phyloP scores from a whole-genome alignment of 495 filamentous ascomycete genomes.

The Darksidea phi region DNA sequence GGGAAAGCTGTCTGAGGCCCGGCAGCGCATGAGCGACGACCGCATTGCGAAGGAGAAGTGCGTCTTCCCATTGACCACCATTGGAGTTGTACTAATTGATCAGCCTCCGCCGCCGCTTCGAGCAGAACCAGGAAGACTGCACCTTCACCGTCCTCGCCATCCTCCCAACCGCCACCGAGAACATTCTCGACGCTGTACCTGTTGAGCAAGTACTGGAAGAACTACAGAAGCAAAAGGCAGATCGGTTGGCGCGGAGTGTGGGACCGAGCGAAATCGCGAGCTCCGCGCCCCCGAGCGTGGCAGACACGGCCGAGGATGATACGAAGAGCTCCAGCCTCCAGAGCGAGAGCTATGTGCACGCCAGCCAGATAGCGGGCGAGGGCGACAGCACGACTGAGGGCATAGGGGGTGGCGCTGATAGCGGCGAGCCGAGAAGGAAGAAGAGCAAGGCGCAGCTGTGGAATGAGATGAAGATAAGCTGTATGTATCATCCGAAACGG shows the following conservation, averaged over 20 bases:
- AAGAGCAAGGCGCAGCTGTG: slow-evolving; percentile 90
- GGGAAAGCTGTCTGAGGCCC: slow-evolving; percentile 83
- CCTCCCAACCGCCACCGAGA: slow-evolving; percentile 82
- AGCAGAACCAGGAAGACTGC: slow-evolving; percentile 98
- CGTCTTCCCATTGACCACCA: slow-evolving; percentile 36
- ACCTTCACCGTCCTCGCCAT: slow-evolving; percentile 97
- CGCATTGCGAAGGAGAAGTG: slow-evolving; percentile 95
- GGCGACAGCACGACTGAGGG: slow-evolving; percentile 42
- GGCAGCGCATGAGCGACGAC: slow-evolving; percentile 92
- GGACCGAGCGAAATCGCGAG: slow-evolving; percentile 53
- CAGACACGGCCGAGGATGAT: slow-evolving; percentile 67
- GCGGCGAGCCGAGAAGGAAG: slow-evolving; percentile 49
- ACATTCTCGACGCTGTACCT: slow-evolving; percentile 81
- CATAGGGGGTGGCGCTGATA: slow-evolving; percentile 26
- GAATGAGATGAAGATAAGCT: slow-evolving; percentile 96
- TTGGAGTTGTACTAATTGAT: slow-evolving; percentile 4
- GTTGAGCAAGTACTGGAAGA: slow-evolving; percentile 88
- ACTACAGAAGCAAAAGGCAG: slow-evolving; percentile 89
- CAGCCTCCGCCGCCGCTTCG: slow-evolving; percentile 90
- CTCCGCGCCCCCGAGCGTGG: slow-evolving; percentile 69
- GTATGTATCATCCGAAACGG: slow-evolving; percentile 52
- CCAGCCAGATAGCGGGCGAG: slow-evolving; percentile 65
- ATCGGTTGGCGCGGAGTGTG: slow-evolving; percentile 62
- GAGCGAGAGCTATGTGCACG: slow-evolving; percentile 75
- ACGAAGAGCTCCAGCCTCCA: slow-evolving; percentile 71